Evolutionary conservation across 192 early-diverging fungal genomes (phyloP).

Genomic region (Cetraspora pellucida): DNA sequence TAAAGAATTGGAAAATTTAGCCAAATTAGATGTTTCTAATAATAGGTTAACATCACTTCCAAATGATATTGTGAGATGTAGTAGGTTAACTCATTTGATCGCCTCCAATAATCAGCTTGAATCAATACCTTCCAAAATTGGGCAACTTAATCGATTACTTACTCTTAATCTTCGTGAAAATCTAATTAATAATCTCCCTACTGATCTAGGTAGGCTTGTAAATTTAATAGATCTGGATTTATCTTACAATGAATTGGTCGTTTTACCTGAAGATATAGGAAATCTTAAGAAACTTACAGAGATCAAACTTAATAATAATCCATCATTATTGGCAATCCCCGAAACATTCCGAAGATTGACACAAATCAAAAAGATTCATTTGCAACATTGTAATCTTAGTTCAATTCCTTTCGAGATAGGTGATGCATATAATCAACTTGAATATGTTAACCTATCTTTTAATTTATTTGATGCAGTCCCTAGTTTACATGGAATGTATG

Average conservation of each 20-base stretch:
- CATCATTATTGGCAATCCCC: slow-evolving; percentile 39
- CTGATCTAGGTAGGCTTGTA: slow-evolving; percentile 46
- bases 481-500: slow-evolving; percentile 42
- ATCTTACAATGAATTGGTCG: slow-evolving; percentile 50
- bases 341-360: slow-evolving; percentile 38
- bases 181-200: slow-evolving; percentile 43
- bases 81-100: slow-evolving; percentile 46
- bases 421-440: slow-evolving; percentile 40
- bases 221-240: slow-evolving; percentile 54
- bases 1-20: slow-evolving; percentile 50
- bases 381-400: slow-evolving; percentile 47
- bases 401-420: slow-evolving; percentile 46
- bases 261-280: slow-evolving; percentile 49
- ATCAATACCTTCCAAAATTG: slow-evolving; percentile 51
- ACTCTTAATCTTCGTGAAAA: slow-evolving; percentile 56
- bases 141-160: slow-evolving; percentile 44
- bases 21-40: slow-evolving; percentile 57
- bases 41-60: slow-evolving; percentile 51
- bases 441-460: slow-evolving; percentile 42
- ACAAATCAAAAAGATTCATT: slow-evolving; percentile 39
- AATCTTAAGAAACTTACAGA: slow-evolving; percentile 46
- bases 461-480: slow-evolving; percentile 48
- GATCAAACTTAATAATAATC: slow-evolving; percentile 49
- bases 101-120: slow-evolving; percentile 51
- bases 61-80: slow-evolving; percentile 39